These are phyloP conservation scores for Hypericum perforatum DNA, from an alignment of 345 rosid genomes.

Conservation along the genomic window DNA sequence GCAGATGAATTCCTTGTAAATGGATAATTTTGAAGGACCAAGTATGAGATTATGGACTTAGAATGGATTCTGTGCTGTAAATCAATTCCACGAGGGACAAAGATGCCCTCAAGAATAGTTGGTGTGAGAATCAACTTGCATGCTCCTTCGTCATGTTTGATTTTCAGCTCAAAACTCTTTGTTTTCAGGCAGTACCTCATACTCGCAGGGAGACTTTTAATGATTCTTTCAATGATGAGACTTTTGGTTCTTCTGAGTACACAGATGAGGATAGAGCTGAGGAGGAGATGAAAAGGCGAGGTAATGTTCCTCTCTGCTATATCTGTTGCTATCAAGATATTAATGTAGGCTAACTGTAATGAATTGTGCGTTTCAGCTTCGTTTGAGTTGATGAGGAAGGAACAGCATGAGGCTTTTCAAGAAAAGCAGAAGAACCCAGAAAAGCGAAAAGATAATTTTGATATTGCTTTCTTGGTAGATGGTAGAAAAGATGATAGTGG, in stretches of 20 bases:
- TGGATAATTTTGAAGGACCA: too few relatives aligned
- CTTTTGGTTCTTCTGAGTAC: slow-evolving; percentile 81
- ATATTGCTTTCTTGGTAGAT: slow-evolving; percentile 46
- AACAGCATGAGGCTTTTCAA: slow-evolving; percentile 73
- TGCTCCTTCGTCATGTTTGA: neutral
- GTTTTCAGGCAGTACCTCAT: slow-evolving; percentile 64
- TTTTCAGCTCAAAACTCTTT: neutral
- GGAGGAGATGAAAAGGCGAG: slow-evolving; percentile 95
- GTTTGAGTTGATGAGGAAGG: slow-evolving; percentile 93
- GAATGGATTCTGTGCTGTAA: too few relatives aligned
- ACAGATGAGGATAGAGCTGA: slow-evolving; percentile 81
- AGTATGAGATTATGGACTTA: too few relatives aligned
- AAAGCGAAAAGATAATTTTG: slow-evolving; percentile 50
- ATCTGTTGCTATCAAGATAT: slow-evolving; percentile 3
- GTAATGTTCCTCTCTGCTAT: slow-evolving; percentile 26
- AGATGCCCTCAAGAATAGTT: too few relatives aligned
- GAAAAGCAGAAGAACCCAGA: slow-evolving; percentile 69
- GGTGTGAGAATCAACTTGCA: too few relatives aligned
- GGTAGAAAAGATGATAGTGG: slow-evolving; percentile 56
- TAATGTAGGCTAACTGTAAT: slow-evolving; percentile 8
- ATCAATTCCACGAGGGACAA: too few relatives aligned
- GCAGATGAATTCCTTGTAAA: neutral
- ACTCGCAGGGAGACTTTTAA: slow-evolving; percentile 51
- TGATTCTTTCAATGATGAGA: slow-evolving; percentile 79
- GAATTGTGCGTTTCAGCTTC: slow-evolving; percentile 43